phyloP scores from a whole-genome alignment of 169 alveolate species.

The Perkinsus marinus region DNA sequence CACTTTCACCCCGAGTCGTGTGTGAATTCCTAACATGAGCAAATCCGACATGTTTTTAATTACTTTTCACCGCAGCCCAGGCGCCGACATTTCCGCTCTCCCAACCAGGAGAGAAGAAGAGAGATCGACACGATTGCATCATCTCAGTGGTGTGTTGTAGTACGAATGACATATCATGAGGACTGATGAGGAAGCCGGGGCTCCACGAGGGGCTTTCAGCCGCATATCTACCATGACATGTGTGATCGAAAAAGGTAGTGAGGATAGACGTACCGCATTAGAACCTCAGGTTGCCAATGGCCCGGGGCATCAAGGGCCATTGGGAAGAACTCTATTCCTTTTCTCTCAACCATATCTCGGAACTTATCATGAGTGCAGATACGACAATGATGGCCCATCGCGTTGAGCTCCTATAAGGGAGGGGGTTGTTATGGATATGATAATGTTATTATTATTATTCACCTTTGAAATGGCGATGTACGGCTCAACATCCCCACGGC shows the following conservation, averaged over 20 bases:
- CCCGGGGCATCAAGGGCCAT: background rate
- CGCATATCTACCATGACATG: background rate
- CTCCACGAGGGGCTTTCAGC: background rate
- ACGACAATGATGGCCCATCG: background rate
- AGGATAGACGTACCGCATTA: background rate
- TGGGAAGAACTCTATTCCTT: background rate
- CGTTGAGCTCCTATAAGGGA: background rate
- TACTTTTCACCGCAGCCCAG: background rate
- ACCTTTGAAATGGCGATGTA: background rate
- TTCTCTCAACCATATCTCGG: background rate
- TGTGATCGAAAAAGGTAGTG: background rate
- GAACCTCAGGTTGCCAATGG: background rate
- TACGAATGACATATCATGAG: background rate
- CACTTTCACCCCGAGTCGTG: no score
- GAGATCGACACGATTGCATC: background rate
- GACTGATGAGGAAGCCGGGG: background rate
- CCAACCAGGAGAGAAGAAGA: background rate
- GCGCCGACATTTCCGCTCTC: background rate
- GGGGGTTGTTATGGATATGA: background rate
- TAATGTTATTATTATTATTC: background rate
- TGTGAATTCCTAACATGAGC: no score
- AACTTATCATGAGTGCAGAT: background rate
- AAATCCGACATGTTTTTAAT: background rate
- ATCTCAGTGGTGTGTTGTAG: background rate
- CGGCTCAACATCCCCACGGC: background rate